Evolutionary conservation across 2,329 filamentous ascomycete genomes (phyloP), one percentile per base, ranked within the genome.

Genomic region (Macrophomina phaseolina): DNA sequence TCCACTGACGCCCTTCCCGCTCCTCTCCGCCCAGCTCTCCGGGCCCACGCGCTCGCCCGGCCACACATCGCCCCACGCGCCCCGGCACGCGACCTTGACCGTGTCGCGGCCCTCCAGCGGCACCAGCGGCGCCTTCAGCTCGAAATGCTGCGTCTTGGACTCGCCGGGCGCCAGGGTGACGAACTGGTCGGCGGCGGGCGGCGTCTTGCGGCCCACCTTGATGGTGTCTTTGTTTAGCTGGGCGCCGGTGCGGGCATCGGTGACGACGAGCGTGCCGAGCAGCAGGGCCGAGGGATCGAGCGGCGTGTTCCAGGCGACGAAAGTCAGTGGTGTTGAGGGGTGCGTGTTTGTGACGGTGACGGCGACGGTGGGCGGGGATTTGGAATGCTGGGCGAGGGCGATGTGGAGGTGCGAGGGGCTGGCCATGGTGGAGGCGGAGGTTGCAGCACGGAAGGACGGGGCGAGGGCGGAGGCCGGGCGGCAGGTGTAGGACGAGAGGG

Each of bases 261-360:
- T 67, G 30, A 81, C 70, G 14, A 68, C 74, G 67, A 81, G 77
- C 4, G 80, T 71, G 16, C 79, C 79, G 3, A 78, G 75, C 23
- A 78, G 77, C 18, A 77, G 65, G 9, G 78, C 78, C 42, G 75
- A 70, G 1, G 73, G 67, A 66, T 82, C 80, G 49, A 82, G 70
- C 5, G 80, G 80, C 1, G 79, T 79, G 55, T 76, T 74, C 80
- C 80, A 81, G 69, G 73, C 77, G 30, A 79, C 70, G 7, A 82
- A 61, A 0, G 79, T 79, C 66, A 78, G 75, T 1, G 77, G 70
- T 2, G 73, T 73, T 8, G 72, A 68, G 1, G 75, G 73, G 51
- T 73, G 73, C 46, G 71, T 73, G 65, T 81, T 81, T 9, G 75
- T 74, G 56, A 81, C 69, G 0, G 75, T 78, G 28, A 81, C 73